These are phyloP conservation scores for Mortierella polycephala DNA, from an alignment of 371 early-diverging fungal species.

Conservation along the genomic window DNA sequence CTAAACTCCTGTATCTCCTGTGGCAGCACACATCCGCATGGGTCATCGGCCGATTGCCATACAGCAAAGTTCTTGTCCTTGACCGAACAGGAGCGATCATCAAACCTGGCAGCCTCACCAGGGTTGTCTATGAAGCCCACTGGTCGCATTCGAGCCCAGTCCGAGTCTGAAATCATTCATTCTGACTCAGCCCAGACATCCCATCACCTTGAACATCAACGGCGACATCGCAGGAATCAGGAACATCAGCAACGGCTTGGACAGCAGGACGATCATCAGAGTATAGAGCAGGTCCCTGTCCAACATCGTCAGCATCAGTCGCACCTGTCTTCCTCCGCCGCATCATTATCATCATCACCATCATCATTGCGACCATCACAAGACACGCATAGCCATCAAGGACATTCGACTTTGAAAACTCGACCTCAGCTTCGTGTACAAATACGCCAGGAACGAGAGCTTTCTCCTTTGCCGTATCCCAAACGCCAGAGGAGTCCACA, in stretches of 20 bases:
- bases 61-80: not conserved
- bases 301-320: constrained; percentile 13
- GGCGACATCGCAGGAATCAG: constrained; percentile 4
- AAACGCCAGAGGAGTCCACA: constrained; percentile 48
- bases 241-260: constrained; percentile 16
- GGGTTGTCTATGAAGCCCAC: constrained; percentile 23
- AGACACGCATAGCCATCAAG: constrained; percentile 11
- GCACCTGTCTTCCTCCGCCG: no score
- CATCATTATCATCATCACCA: constrained; percentile 16
- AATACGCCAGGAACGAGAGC: constrained; percentile 10
- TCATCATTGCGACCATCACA: constrained; percentile 3
- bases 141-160: constrained; percentile 17
- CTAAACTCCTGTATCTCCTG: constrained; percentile 27
- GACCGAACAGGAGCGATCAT: no score
- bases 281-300: not conserved
- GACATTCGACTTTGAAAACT: not conserved
- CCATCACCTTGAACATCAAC: constrained; percentile 16
- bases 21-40: constrained; percentile 16
- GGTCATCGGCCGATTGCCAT: not conserved
- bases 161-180: not conserved
- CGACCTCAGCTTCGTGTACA: constrained; percentile 20
- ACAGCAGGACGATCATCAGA: constrained; percentile 4
- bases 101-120: no score
- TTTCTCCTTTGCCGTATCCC: constrained; percentile 12
- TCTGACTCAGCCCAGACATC: not conserved